These are phyloP conservation scores for Pichia manshurica DNA, from an alignment of 805 yeast genomes.

Conservation along the genomic window DNA sequence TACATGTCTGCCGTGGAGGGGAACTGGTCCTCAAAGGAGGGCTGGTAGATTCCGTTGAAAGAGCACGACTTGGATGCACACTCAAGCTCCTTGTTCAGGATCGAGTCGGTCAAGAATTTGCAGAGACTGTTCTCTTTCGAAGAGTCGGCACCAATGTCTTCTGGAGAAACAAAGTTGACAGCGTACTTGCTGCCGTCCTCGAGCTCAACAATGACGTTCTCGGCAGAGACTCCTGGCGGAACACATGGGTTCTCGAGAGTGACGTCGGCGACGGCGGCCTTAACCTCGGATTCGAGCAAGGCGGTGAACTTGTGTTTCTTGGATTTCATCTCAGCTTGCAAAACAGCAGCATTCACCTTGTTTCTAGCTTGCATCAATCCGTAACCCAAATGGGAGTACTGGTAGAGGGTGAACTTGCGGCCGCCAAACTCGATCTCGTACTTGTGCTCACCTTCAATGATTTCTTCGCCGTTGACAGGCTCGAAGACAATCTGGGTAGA, in stretches of 20 bases:
- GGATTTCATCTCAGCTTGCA: slow-evolving; percentile 31
- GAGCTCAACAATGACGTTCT: slow-evolving; percentile 55
- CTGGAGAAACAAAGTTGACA: slow-evolving; percentile 32
- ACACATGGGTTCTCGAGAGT: slow-evolving; percentile 76
- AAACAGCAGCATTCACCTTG: slow-evolving; percentile 63
- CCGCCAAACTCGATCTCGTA: slow-evolving; percentile 77
- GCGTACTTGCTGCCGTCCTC: slow-evolving; percentile 30
- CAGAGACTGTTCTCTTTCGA: slow-evolving; percentile 52
- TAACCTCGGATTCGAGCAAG: slow-evolving; percentile 30
- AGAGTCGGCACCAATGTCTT: slow-evolving; percentile 32
- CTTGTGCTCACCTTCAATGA: slow-evolving; percentile 82
- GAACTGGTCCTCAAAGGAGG: slow-evolving; percentile 78
- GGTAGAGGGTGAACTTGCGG: slow-evolving; percentile 75
- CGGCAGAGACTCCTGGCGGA: slow-evolving; percentile 67
- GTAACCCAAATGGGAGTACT: slow-evolving; percentile 90
- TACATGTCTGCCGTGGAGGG: slow-evolving; percentile 68
- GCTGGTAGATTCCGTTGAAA: slow-evolving; percentile 96
- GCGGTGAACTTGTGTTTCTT: slow-evolving; percentile 25
- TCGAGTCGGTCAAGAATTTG: slow-evolving; percentile 72
- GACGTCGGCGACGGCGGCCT: slow-evolving; percentile 36
- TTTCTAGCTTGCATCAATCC: slow-evolving; percentile 94
- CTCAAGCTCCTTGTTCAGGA: slow-evolving; percentile 74
- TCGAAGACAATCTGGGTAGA: slow-evolving; percentile 98
- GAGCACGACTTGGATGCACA: slow-evolving; percentile 83
- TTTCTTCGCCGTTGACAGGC: slow-evolving; percentile 60